A percentile compares a stretch with the other conserved stretches of the same genome.
These are phyloP conservation scores for Coemansia sp. DNA, from an alignment of 192 early-diverging fungal species.

Conservation along the genomic window DNA sequence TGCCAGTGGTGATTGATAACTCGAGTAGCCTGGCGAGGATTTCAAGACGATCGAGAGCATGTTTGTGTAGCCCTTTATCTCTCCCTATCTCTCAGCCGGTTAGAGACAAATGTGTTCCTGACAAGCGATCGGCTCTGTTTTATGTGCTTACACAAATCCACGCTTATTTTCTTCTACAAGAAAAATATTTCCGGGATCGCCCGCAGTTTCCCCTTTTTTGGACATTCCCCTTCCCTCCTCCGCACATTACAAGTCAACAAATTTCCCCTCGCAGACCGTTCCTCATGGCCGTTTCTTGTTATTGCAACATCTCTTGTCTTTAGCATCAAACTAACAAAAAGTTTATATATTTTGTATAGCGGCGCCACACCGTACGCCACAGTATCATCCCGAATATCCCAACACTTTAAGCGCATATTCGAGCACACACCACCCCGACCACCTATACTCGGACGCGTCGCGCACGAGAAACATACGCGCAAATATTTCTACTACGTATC, in stretches of 20 bases:
- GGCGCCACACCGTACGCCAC: slow-evolving; percentile 85
- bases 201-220: background rate
- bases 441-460: slow-evolving; percentile 66
- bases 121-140: too few species aligned
- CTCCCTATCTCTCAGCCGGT: background rate
- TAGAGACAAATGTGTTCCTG: too few species aligned
- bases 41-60: background rate
- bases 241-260: background rate
- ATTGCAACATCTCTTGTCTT: background rate
- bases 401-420: slow-evolving; percentile 80
- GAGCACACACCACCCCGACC: slow-evolving; percentile 72
- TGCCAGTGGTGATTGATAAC: background rate
- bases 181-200: slow-evolving; percentile 27
- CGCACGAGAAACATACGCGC: slow-evolving; percentile 66
- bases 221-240: background rate
- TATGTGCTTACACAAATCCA: too few species aligned
- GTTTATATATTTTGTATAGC: slow-evolving; percentile 22
- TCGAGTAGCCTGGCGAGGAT: background rate
- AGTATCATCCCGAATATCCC: slow-evolving; percentile 84
- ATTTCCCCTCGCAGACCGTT: background rate
- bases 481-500: slow-evolving; percentile 77
- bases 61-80: background rate
- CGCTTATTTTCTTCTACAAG: background rate
- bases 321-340: background rate
- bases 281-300: background rate